A percentile compares a stretch with the other conserved stretches of the same genome.
phyloP scores from a whole-genome alignment of 2,329 filamentous ascomycete species.

The Talaromyces sp. region DNA sequence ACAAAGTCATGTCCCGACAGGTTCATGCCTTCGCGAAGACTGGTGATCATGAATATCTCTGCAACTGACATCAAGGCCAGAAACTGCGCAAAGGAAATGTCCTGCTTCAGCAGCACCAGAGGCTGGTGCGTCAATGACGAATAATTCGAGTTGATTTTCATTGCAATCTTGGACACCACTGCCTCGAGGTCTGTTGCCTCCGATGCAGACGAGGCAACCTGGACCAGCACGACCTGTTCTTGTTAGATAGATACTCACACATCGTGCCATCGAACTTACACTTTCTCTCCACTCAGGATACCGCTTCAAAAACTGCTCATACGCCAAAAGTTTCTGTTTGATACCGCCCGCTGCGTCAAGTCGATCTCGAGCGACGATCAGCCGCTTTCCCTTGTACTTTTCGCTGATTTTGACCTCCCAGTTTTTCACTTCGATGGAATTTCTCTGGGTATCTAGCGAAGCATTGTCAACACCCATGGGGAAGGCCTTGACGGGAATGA shows the following conservation, averaged over 20 bases:
- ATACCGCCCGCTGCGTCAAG: slow-evolving; percentile 87
- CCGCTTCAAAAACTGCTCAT: slow-evolving; percentile 85
- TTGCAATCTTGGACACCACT: slow-evolving; percentile 86
- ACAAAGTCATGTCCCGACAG: slow-evolving; percentile 89
- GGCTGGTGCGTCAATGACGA: slow-evolving; percentile 87
- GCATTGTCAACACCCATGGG: slow-evolving; percentile 84
- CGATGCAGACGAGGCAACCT: slow-evolving; percentile 74
- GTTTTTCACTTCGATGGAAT: slow-evolving; percentile 63
- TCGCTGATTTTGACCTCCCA: slow-evolving; percentile 76
- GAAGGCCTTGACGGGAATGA: slow-evolving; percentile 74
- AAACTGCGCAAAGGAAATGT: slow-evolving; percentile 87
- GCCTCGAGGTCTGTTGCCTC: slow-evolving; percentile 80
- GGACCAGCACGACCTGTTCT: slow-evolving; percentile 71
- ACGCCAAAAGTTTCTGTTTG: slow-evolving; percentile 83
- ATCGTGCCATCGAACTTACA: slow-evolving; percentile 25
- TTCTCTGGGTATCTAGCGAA: slow-evolving; percentile 62
- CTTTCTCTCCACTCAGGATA: slow-evolving; percentile 82
- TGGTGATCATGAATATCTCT: slow-evolving; percentile 86
- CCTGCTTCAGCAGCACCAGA: slow-evolving; percentile 85
- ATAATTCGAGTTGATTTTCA: slow-evolving; percentile 82
- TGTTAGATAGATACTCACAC: neutral
- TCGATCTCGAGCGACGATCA: slow-evolving; percentile 91
- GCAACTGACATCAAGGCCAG: slow-evolving; percentile 84
- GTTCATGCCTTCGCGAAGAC: slow-evolving; percentile 94
- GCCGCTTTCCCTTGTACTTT: slow-evolving; percentile 75